phyloP scores from a whole-genome alignment of 1,139 yeast species.

The Scheffersomyces cryptocercus region DNA sequence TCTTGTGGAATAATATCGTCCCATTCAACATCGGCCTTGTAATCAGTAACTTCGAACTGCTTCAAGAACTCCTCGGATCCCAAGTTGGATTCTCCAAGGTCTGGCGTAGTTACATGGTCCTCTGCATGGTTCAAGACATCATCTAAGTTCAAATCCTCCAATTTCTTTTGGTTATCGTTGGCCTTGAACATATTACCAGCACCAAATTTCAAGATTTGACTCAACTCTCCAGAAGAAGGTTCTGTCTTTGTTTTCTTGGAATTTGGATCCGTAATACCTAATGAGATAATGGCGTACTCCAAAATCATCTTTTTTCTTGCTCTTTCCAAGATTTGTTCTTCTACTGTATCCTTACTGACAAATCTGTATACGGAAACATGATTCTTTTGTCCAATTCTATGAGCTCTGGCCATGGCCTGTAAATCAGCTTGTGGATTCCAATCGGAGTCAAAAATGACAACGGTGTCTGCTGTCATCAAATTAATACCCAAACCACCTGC shows the following conservation, averaged over 20 bases:
- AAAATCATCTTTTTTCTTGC: conserved; percentile 97
- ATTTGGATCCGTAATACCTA: conserved; percentile 84
- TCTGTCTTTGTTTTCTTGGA: conserved; percentile 53
- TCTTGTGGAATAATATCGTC: conserved; percentile 98
- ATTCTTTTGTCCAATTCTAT: conserved; percentile 96
- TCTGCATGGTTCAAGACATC: conserved; percentile 97
- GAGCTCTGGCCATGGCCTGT: conserved; percentile 99
- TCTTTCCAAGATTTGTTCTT: conserved; percentile 93
- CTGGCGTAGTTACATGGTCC: conserved; percentile 95
- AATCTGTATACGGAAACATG: conserved; percentile 97
- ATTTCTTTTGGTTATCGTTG: conserved; percentile 86
- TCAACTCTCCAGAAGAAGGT: conserved; percentile 80
- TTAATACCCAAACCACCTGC: conserved; percentile 99
- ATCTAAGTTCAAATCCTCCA: conserved; percentile 93
- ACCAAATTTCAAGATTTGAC: conserved; percentile 94
- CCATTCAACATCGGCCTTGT: conserved; percentile 98
- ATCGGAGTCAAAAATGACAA: conserved; percentile 94
- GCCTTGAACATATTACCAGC: conserved; percentile 98
- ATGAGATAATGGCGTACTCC: conserved; percentile 94
- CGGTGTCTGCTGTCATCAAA: conserved; percentile 98
- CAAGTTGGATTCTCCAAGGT: conserved; percentile 89
- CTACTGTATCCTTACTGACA: conserved; percentile 96
- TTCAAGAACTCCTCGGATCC: conserved; percentile 98
- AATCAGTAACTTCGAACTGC: conserved; percentile 98
- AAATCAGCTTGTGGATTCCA: conserved; percentile 99